phyloP scores from a whole-genome alignment of 2,329 filamentous ascomycete species.

The Fusarium algeriense region DNA sequence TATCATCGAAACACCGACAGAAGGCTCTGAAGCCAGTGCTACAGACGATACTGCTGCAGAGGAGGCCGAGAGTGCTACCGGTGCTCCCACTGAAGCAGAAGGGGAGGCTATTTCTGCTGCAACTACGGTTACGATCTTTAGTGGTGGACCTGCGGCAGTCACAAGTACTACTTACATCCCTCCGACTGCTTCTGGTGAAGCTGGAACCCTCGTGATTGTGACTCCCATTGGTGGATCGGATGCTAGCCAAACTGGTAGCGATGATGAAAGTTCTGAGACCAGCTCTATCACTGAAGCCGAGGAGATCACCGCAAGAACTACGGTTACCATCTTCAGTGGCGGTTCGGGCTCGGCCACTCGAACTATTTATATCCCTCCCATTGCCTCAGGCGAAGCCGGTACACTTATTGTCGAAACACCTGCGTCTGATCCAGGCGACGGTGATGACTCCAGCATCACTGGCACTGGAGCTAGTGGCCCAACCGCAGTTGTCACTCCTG shows the following conservation, averaged over 20 bases:
- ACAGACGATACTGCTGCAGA: background rate
- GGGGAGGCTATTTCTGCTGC: background rate
- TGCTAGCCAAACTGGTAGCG: fast-evolving
- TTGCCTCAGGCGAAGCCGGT: background rate
- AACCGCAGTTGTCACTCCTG: background rate
- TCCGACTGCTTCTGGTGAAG: background rate
- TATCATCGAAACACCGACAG: background rate
- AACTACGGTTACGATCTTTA: conserved; percentile 3
- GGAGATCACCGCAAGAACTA: background rate
- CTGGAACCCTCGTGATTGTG: background rate
- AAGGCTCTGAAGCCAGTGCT: background rate
- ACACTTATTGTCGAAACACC: conserved; percentile 16
- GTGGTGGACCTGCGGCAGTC: background rate
- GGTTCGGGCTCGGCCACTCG: background rate
- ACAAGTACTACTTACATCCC: conserved; percentile 1
- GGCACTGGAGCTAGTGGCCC: background rate
- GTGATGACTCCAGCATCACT: background rate
- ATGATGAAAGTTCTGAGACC: background rate
- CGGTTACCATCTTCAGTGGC: conserved; percentile 6
- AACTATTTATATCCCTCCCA: conserved; percentile 13
- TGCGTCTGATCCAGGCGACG: background rate
- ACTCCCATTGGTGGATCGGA: background rate
- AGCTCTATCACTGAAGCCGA: background rate
- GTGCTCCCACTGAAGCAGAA: background rate
- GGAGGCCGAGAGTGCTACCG: background rate